Conservation (phyloP, 495 filamentous ascomycete species). For the Podospora didyma region DNA sequence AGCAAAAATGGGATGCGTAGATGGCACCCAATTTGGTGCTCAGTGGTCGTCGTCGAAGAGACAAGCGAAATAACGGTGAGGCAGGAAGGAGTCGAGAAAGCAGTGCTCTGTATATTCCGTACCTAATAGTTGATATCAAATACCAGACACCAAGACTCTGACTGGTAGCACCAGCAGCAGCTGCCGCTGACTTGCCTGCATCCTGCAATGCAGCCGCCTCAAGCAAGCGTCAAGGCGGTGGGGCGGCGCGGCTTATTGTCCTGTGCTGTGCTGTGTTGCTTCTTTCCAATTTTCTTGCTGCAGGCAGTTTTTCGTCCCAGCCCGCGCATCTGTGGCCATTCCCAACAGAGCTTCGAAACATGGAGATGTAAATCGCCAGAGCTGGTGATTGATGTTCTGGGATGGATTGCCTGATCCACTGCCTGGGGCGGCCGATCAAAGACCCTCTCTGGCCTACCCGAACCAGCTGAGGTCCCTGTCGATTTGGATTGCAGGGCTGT, state of each 20-base stretch:
- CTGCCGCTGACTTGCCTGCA: no score
- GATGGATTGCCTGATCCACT: neutral
- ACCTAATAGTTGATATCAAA: neutral
- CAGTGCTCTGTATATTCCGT: no score
- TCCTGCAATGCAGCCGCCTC: neutral
- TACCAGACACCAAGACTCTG: no score
- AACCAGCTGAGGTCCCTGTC: neutral
- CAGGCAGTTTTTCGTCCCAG: neutral
- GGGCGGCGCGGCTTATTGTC: neutral
- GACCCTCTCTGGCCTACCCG: no score
- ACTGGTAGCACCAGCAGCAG: no score
- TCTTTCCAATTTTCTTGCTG: neutral
- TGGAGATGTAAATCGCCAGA: neutral
- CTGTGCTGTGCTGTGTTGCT: neutral
- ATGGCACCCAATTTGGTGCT: neutral
- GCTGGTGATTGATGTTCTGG: neutral
- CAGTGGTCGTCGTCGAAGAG: neutral
- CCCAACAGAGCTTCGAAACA: neutral
- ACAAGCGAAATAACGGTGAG: constrained; percentile 23
- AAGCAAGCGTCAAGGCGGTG: neutral
- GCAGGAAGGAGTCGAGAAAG: neutral
- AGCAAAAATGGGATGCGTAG: neutral
- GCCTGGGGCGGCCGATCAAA: neutral
- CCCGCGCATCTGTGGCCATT: neutral
- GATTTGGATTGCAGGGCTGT: neutral